Percentiles rank a stretch among this genome's conserved stretches.
phyloP scores from a whole-genome alignment of 2,329 filamentous ascomycete species.

The Metarhizium robertsii region DNA sequence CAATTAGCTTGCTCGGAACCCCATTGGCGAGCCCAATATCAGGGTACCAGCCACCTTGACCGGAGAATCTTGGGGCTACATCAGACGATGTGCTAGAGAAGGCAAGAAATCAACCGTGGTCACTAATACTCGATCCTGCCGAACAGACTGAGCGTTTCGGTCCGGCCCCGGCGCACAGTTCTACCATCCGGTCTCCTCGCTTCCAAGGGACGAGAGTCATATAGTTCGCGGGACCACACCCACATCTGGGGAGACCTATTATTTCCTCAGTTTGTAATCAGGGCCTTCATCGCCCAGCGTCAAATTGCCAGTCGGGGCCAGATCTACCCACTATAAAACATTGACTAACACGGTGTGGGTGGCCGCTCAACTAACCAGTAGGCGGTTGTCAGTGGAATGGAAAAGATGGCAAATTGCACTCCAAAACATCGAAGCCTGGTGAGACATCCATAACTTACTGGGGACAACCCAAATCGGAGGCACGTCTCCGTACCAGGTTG shows the following conservation, averaged over 20 bases:
- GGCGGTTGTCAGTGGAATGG: constrained; percentile 6
- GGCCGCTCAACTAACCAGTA: not conserved
- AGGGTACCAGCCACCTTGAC: not conserved
- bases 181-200: not conserved
- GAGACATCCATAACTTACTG: constrained; percentile 20
- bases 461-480: constrained; percentile 11
- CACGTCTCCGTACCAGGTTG: not conserved
- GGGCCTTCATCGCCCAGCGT: not conserved
- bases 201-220: not conserved
- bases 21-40: not conserved
- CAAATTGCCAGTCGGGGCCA: not conserved
- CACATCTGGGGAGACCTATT: not conserved
- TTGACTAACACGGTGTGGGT: not conserved
- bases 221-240: not conserved
- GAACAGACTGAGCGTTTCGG: not conserved
- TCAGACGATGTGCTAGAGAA: not conserved
- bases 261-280: not conserved
- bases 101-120: not conserved
- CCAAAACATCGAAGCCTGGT: constrained; percentile 14
- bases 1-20: not conserved
- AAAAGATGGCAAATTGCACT: constrained; percentile 14
- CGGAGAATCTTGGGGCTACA: not conserved
- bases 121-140: not conserved
- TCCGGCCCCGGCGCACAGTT: not conserved
- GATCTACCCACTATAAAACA: not conserved